These are phyloP conservation scores for Lactifluus hygrophoroides DNA, from an alignment of 768 basidiomycete genomes.

Conservation along the genomic window DNA sequence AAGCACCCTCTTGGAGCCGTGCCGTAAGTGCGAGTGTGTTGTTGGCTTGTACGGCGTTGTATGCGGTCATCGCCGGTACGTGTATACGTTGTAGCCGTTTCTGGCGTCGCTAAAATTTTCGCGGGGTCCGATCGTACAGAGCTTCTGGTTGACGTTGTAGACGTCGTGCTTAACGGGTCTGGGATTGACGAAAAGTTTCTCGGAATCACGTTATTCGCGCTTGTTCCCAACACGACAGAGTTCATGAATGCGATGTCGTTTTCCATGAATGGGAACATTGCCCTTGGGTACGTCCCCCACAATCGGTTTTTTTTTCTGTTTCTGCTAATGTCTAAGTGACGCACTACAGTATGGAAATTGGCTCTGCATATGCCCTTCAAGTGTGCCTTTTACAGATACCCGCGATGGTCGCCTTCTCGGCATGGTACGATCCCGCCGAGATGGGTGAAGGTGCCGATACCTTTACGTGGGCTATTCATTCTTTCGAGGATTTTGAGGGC, in stretches of 20 bases:
- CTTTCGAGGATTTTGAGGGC: neutral
- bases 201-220: constrained; percentile 90
- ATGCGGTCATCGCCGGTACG: constrained; percentile 92
- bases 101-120: no score
- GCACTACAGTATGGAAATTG: constrained; percentile 92
- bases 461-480: constrained; percentile 65
- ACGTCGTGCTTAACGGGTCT: constrained; percentile 82
- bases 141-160: constrained; percentile 89
- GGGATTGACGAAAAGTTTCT: constrained; percentile 97
- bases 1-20: constrained; percentile 95
- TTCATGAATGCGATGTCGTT: constrained; percentile 99
- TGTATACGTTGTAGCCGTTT: constrained; percentile 9
- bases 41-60: constrained; percentile 81
- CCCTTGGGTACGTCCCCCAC: constrained; percentile 69
- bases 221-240: constrained; percentile 98
- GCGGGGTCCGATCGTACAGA: constrained; percentile 40
- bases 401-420: constrained; percentile 98
- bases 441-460: constrained; percentile 84
- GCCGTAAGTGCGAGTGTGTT: constrained; percentile 83
- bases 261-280: constrained; percentile 93
- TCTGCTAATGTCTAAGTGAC: no score
- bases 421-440: constrained; percentile 81
- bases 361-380: constrained; percentile 96
- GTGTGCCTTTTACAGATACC: constrained; percentile 97
- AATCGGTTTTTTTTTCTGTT: no score